These are phyloP conservation scores for Ormosia emarginata DNA, from an alignment of 306 rosid species.

Conservation along the genomic window DNA sequence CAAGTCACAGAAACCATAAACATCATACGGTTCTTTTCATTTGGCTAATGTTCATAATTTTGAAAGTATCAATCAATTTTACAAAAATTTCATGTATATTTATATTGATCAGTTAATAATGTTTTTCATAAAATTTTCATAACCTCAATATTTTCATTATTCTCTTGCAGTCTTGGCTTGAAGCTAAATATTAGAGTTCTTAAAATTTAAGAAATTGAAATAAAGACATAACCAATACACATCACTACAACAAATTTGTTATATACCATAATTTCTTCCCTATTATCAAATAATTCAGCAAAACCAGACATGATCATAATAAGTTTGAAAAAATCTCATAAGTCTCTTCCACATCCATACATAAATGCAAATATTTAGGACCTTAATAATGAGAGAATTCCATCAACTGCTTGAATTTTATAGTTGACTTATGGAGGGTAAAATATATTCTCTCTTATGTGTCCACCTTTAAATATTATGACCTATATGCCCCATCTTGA, in stretches of 20 bases:
- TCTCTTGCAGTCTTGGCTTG: background rate
- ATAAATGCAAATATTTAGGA: conserved; percentile 1
- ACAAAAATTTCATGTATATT: background rate
- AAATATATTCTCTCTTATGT: background rate
- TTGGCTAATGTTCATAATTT: background rate
- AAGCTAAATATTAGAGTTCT: background rate
- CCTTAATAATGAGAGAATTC: conserved; percentile 14
- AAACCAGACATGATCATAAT: background rate
- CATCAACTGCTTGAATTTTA: background rate
- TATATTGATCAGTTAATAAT: background rate
- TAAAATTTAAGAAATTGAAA: conserved; percentile 16
- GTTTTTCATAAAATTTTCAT: background rate
- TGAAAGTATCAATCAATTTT: background rate
- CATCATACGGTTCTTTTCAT: background rate
- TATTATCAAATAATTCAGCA: conserved; percentile 18
- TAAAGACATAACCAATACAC: background rate
- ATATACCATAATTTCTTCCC: background rate
- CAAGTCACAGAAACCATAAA: conserved; percentile 1
- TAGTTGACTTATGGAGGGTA: background rate
- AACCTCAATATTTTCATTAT: background rate
- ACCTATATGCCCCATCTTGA: no score
- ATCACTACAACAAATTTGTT: background rate
- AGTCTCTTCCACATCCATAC: background rate
- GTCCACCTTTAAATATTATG: background rate
- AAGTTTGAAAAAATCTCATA: conserved; percentile 10